phyloP scores from a whole-genome alignment of 2,329 filamentous ascomycete genomes.

The Hymenoscyphus linearis region DNA sequence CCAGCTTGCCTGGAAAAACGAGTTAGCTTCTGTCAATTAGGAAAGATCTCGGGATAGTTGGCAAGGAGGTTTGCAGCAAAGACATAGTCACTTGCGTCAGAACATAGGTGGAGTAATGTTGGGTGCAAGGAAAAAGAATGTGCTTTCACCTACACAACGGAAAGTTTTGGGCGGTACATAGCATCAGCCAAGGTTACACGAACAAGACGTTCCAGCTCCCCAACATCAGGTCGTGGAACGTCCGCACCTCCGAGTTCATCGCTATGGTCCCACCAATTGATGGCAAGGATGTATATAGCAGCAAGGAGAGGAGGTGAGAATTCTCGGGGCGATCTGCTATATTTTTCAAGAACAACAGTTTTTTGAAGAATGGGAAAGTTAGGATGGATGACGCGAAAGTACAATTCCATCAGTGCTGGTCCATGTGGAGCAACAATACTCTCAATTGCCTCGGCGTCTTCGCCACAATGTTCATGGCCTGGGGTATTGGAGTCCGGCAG shows the following conservation, averaged over 20 bases:
- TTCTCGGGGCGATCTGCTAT: slow-evolving; percentile 64
- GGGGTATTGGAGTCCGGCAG: slow-evolving; percentile 69
- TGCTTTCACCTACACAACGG: slow-evolving; percentile 35
- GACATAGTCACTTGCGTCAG: background rate
- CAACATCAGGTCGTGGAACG: slow-evolving; percentile 38
- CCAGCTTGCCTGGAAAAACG: slow-evolving; percentile 39
- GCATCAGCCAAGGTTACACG: slow-evolving; percentile 41
- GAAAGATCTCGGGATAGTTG: background rate
- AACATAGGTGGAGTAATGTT: background rate
- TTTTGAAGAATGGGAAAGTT: slow-evolving; percentile 81
- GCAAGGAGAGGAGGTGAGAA: slow-evolving; percentile 64
- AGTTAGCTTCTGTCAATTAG: background rate
- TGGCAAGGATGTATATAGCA: slow-evolving; percentile 55
- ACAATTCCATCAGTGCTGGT: slow-evolving; percentile 70
- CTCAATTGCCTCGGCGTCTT: slow-evolving; percentile 69
- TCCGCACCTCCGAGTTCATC: slow-evolving; percentile 41
- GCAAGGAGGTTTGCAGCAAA: background rate
- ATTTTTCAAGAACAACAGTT: slow-evolving; percentile 72
- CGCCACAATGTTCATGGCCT: slow-evolving; percentile 63
- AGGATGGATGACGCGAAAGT: slow-evolving; percentile 76
- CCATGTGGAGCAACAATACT: slow-evolving; percentile 71
- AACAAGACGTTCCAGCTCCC: slow-evolving; percentile 36
- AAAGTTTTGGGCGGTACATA: slow-evolving; percentile 47
- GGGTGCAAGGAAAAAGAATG: background rate
- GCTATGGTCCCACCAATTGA: slow-evolving; percentile 57